Evolutionary conservation across 2,329 filamentous ascomycete species (phyloP), one percentile per base, ranked within the genome.

Genomic region (Colletotrichum godetiae): DNA sequence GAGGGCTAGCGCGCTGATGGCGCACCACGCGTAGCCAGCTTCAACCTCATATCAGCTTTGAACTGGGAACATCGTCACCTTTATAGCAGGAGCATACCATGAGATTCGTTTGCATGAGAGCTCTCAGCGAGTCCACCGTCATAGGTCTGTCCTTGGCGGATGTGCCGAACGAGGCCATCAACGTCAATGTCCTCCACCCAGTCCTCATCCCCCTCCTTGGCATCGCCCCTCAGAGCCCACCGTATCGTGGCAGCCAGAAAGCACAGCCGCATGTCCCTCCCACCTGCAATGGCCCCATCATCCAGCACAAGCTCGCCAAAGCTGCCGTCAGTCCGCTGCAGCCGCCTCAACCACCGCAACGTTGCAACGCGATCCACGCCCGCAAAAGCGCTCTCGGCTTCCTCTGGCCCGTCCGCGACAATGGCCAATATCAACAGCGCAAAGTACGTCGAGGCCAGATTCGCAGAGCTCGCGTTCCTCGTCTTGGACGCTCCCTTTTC

Each of bases 1-100:
- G 62, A 98, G 90, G 2, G 91, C 89, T 5, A 98, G 85, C 5
- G 95, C 93, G 12, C 91, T 92, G 67, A 98, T 89, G 8, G 93
- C 95, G 82, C 95, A 98, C 85, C 95, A 98, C 11, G 94, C 95
- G 81, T 97, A 96, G 24, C 97, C 97, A 77, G 94, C 94, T 95
- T 65, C 35, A 33, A n/a, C 29, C 49, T 42, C 37, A 53, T n/a
- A 60, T 75, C 62, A 67, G 60, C 31, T 68, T 53, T 56, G 56
- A 49, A 74, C 61, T 73, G 15, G 46, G 19, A 46, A 12, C 19
- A 35, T 4, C 19, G 29, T 10, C 49, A 46, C 73, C 5, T 37
- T 8, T 22, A 8, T 7, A n/a, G 22, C 11, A 69, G 61, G 67
- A 59, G 73, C 69, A 63, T 86, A 94, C 92, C 93, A 79, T 98